Conservation (phyloP, 345 rosid species). For the Fremontodendron californicum region DNA sequence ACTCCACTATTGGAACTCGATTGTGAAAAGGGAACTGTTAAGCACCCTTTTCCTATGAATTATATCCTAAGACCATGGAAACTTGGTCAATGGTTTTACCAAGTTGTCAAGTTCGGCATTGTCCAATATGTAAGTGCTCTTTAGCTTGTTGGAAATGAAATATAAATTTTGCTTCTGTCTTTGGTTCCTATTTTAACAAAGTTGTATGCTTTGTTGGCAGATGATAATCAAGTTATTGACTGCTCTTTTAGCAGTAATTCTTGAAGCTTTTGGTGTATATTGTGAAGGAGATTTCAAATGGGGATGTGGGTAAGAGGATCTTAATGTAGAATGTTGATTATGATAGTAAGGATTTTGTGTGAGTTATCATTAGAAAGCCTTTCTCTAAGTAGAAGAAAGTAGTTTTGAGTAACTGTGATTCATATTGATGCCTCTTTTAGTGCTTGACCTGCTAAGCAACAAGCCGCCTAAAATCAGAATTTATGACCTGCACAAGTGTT, state of each 20-base stretch:
- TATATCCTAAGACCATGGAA: slow-evolving; percentile 75
- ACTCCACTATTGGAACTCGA: slow-evolving; percentile 60
- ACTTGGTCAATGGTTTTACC: slow-evolving; percentile 96
- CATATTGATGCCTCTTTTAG: background rate
- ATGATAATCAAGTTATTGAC: slow-evolving; percentile 86
- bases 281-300: slow-evolving; percentile 96
- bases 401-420: background rate
- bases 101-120: slow-evolving; percentile 91
- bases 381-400: background rate
- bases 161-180: slow-evolving; percentile 2
- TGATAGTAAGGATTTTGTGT: background rate
- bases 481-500: background rate
- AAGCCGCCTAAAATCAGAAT: background rate
- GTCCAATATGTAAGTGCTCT: slow-evolving; percentile 91
- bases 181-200: slow-evolving; percentile 15
- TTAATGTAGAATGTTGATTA: background rate
- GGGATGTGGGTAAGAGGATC: slow-evolving; percentile 80
- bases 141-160: slow-evolving; percentile 16
- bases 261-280: slow-evolving; percentile 84
- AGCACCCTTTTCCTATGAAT: slow-evolving; percentile 94
- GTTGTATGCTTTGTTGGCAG: slow-evolving; percentile 45
- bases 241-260: slow-evolving; percentile 81
- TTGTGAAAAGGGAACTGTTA: slow-evolving; percentile 58
- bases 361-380: background rate
- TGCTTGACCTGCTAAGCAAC: background rate